Evolutionary conservation across 768 basidiomycete species (phyloP).

Genomic region (Podaxis mareebaensis): DNA sequence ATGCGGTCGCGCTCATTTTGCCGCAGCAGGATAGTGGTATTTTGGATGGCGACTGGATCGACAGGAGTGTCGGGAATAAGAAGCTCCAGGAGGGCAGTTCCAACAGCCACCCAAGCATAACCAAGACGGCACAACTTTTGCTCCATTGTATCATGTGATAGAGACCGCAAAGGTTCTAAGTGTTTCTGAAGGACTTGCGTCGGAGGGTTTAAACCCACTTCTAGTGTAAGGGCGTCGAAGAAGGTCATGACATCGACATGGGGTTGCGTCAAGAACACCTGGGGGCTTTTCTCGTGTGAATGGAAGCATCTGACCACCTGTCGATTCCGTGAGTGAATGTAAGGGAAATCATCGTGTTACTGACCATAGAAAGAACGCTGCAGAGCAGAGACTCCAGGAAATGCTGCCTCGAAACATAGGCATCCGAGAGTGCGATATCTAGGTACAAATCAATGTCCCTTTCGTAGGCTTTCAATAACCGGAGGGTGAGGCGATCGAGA

Average conservation of each 20-base stretch:
- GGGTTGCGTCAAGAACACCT: background rate
- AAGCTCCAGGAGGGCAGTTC: conserved; percentile 61
- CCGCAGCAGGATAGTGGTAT: conserved; percentile 45
- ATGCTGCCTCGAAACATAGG: conserved; percentile 17
- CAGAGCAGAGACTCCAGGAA: conserved; percentile 8
- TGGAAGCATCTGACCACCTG: conserved; percentile 1
- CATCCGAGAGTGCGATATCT: conserved; percentile 38
- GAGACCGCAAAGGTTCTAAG: background rate
- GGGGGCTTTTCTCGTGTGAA: background rate
- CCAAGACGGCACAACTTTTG: conserved; percentile 22
- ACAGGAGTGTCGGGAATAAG: conserved; percentile 83
- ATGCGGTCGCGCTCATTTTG: conserved; percentile 41
- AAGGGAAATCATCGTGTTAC: background rate
- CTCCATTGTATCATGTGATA: background rate
- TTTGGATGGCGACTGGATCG: conserved; percentile 78
- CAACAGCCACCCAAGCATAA: conserved; percentile 59
- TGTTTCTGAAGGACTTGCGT: background rate
- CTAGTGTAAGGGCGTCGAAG: background rate
- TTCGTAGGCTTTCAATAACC: conserved; percentile 39
- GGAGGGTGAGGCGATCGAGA: conserved; percentile 38
- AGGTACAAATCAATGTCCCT: conserved; percentile 37
- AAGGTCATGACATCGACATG: background rate
- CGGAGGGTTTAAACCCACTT: background rate
- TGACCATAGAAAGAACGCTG: background rate
- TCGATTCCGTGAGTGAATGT: background rate